Base-by-base conservation (phyloP, 192 early-diverging fungal species). In the Spinellus fusiger region DNA sequence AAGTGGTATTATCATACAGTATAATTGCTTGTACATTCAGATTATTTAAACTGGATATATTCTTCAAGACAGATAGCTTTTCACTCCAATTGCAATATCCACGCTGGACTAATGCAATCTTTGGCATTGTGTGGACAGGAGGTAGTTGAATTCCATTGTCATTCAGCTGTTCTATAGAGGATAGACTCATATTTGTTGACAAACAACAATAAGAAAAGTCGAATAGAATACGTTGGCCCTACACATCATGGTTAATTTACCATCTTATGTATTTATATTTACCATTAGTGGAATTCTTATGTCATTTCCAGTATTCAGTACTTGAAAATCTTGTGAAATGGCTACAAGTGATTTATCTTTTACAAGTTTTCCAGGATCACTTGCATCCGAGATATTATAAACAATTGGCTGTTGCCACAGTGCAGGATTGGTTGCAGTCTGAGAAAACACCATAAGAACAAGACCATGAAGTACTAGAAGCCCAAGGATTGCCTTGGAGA, bases 21-120 rank as follows among this genome's bases (percentile, higher is more conserved):
- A 65, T 15, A 7, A 65, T 52, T n/a, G 55, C 56, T n/a, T 56
- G 31, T 9, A 65, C 31, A 35, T 65, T 65, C 15, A 65, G 22
- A 6, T 44, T 13, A 20, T 40, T 33, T n/a, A 8, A n/a, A 0
- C 23, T 8, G 12, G 65, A 51, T 10, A 60, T 18, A 5, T 32
- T 37, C 10, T 29, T 46, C 5, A 67, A 28, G 12, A 34, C 27
- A 20, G 35, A n/a, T 20, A 70, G 31, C 47, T 70, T 70, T 16
- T 59, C 50, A 22, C 51, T 58, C 68, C 68, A 70, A 6, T 18
- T 16, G 32, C 68, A 70, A 33, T 26, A 2, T 8, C 68, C 68
- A 23, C 68, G 53, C 34, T 51, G 25, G 4, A 70, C 49, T 4
- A 70, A 5, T 13, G 68, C 68, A 1, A 70, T 54, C 37, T 64